phyloP scores from a whole-genome alignment of 75 land plant species.

The Sequoia sempervirens region DNA sequence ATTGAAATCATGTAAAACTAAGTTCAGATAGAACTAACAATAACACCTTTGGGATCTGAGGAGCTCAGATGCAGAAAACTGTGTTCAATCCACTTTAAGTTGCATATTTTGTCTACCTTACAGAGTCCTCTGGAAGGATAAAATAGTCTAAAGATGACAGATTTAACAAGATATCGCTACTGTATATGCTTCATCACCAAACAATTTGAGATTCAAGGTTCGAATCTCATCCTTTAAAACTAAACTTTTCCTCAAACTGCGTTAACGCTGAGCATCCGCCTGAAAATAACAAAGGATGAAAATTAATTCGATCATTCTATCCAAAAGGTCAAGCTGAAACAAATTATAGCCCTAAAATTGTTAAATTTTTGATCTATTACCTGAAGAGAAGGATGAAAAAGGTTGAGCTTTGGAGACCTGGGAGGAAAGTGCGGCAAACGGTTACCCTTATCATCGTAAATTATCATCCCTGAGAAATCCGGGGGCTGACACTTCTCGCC shows the following conservation, averaged over 20 bases:
- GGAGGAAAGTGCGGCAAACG: slow-evolving; percentile 30
- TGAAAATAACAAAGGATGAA: background rate
- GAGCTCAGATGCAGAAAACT: too few relatives aligned
- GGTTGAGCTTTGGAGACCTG: background rate
- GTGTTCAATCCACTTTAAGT: too few relatives aligned
- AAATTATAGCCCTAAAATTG: background rate
- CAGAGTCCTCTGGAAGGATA: too few relatives aligned
- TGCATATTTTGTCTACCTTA: too few relatives aligned
- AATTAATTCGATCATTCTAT: background rate
- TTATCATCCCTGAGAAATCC: slow-evolving; percentile 68
- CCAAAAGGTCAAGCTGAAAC: background rate
- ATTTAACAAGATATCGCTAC: too few relatives aligned
- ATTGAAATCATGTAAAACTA: too few relatives aligned
- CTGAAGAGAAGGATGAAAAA: background rate
- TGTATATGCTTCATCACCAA: too few relatives aligned
- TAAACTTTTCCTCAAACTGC: background rate
- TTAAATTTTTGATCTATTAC: background rate
- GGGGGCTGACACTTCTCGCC: slow-evolving; percentile 75
- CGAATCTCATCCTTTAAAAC: too few relatives aligned
- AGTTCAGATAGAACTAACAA: too few relatives aligned
- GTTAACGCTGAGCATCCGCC: background rate
- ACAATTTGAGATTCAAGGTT: too few relatives aligned
- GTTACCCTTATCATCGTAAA: slow-evolving; percentile 62
- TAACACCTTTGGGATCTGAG: too few relatives aligned
- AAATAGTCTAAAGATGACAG: too few relatives aligned